Conservation (phyloP, 2,329 filamentous ascomycete species). For the Colletotrichum sp. region DNA sequence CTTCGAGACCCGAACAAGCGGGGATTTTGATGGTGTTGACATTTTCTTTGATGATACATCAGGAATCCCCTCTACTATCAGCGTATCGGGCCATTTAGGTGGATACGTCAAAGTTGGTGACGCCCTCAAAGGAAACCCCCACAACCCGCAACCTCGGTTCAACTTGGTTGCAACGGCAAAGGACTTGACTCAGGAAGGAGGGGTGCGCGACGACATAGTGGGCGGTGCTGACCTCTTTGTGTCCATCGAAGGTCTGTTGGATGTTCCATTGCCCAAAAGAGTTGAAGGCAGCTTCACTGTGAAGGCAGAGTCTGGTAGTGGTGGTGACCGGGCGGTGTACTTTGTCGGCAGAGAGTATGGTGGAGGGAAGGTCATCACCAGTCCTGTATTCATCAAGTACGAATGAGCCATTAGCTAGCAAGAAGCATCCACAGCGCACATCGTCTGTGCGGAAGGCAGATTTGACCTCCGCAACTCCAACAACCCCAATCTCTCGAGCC, state of each 20-base stretch:
- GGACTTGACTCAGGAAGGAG: conserved; percentile 17
- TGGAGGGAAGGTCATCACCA: conserved; percentile 12
- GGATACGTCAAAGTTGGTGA: conserved; percentile 36
- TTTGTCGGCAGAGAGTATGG: conserved; percentile 7
- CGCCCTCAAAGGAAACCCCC: conserved; percentile 28
- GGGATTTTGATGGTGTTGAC: conserved; percentile 34
- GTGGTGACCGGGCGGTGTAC: neutral
- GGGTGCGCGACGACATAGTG: conserved; percentile 21
- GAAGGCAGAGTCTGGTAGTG: neutral
- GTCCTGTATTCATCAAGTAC: conserved; percentile 2
- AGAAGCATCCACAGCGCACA: neutral
- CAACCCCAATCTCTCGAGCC: neutral
- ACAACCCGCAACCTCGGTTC: conserved; percentile 31
- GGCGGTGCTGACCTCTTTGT: conserved; percentile 32
- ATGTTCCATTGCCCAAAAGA: conserved; percentile 24
- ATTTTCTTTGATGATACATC: conserved; percentile 20
- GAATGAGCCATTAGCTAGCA: neutral
- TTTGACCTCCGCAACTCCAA: neutral
- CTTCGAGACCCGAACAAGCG: conserved; percentile 31
- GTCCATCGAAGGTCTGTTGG: conserved; percentile 23
- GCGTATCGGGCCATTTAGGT: conserved; percentile 27
- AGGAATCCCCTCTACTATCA: conserved; percentile 10
- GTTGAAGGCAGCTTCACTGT: conserved; percentile 25
- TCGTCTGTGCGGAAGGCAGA: neutral
- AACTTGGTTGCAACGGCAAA: conserved; percentile 5